Percentiles rank a stretch among this genome's conserved stretches.
These are phyloP conservation scores for Iris pallida DNA, from an alignment of 116 monocot species.

Conservation along the genomic window DNA sequence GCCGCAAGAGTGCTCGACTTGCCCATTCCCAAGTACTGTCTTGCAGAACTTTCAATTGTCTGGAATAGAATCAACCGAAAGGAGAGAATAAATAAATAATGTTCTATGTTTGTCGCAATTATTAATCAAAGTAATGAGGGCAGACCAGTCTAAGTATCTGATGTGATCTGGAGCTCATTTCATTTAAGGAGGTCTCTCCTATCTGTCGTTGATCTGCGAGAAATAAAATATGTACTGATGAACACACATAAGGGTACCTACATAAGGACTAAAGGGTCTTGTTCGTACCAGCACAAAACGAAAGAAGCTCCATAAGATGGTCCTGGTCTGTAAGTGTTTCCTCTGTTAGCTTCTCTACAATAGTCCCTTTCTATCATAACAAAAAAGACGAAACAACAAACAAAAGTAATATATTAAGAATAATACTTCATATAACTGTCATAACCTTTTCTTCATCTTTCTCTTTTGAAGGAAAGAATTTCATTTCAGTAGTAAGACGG, in stretches of 20 bases:
- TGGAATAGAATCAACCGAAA: slow-evolving; percentile 21
- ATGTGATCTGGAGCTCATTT: slow-evolving; percentile 94
- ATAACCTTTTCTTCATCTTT: no score
- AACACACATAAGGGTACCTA: neutral
- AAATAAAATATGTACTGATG: neutral
- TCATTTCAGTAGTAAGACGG: no score
- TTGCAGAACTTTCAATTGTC: slow-evolving; percentile 76
- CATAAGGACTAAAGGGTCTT: neutral
- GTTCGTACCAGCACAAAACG: slow-evolving; percentile 64
- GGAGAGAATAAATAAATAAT: neutral
- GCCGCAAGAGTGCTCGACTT: slow-evolving; percentile 60
- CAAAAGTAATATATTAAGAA: neutral
- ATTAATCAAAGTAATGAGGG: neutral
- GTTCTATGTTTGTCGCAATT: neutral
- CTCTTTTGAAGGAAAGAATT: no score
- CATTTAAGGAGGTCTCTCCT: slow-evolving; percentile 85
- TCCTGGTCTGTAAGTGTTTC: slow-evolving; percentile 58
- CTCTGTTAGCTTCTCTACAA: slow-evolving; percentile 87
- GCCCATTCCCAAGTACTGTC: slow-evolving; percentile 39
- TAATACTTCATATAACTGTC: no score
- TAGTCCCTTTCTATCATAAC: slow-evolving; percentile 62
- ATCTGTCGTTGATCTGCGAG: slow-evolving; percentile 70
- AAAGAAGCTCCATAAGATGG: slow-evolving; percentile 77
- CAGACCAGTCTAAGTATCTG: slow-evolving; percentile 90
- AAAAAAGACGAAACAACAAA: neutral